phyloP scores from a whole-genome alignment of 1,139 yeast genomes.

The Blastobotrys raffinosifermentans region DNA sequence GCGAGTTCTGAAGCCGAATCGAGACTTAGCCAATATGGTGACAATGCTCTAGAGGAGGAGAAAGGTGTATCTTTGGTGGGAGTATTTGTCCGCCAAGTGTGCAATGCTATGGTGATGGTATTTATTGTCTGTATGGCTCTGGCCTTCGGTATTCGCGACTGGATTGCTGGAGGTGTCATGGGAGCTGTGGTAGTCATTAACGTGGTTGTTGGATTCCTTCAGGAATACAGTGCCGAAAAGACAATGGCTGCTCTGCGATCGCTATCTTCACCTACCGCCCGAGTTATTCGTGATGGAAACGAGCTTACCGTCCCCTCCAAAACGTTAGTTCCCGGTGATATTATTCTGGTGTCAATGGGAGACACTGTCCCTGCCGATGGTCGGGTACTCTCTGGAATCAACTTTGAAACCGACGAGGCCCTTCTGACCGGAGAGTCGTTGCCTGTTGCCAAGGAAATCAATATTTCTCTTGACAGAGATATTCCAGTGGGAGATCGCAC shows the following conservation, averaged over 20 bases:
- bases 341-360: conserved; percentile 61
- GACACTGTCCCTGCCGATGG: conserved; percentile 78
- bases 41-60: conserved; percentile 58
- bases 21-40: conserved; percentile 43
- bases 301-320: conserved; percentile 56
- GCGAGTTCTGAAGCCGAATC: conserved; percentile 34
- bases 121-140: conserved; percentile 68
- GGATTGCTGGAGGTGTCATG: conserved; percentile 82
- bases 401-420: conserved; percentile 78
- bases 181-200: conserved; percentile 64
- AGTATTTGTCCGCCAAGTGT: conserved; percentile 62
- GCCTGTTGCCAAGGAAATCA: conserved; percentile 58
- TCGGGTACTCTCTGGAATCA: conserved; percentile 53
- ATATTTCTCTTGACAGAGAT: conserved; percentile 39
- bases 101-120: conserved; percentile 78
- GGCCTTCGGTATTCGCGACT: conserved; percentile 68
- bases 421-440: conserved; percentile 75
- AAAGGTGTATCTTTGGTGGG: conserved; percentile 49
- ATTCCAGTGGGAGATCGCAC: conserved; percentile 71
- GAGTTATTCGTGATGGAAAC: conserved; percentile 59
- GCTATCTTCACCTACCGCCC: conserved; percentile 68
- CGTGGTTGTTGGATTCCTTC: conserved; percentile 63
- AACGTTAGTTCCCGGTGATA: conserved; percentile 75
- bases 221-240: conserved; percentile 68
- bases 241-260: conserved; percentile 73